Base-by-base conservation (phyloP, 805 yeast genomes). In the Kluyveromyces nonfermentans region DNA sequence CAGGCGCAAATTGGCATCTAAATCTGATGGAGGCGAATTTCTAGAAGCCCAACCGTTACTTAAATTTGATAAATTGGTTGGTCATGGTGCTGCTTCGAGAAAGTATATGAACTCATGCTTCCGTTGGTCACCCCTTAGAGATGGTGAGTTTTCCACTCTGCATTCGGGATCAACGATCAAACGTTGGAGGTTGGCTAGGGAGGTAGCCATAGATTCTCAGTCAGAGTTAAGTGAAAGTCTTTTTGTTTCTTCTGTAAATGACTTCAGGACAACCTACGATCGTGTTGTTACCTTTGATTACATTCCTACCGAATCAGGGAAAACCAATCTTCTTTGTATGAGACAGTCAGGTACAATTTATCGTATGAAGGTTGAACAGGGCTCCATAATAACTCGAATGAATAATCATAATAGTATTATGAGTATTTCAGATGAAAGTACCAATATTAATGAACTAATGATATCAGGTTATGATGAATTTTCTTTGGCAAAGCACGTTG, bases 301-400 rank as follows among this genome's bases (percentile, higher is more conserved):
- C 58, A 75, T 80, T n/a, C 78, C 81, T 1, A 54, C 55, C 39
- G 78, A 75, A 45, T 66, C 77, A 2, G 72, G 79, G 18, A 74
- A 77, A 1, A 73, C 84, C 7, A 78, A 82, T 52, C 71, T 85
- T 45, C 78, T 89, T 22, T 88, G 97, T 61, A 82, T 89, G 83
- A 70, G 96, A 50, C 94, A 86, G 54, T 84, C 95, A 1, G 97
- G 97, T 3, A 82, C 85, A 42, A 80, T 88, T 0, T 88, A 84
- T 62, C 71, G 82, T 46, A 85, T 85, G 89, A 75, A 82, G 0
- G 84, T 82, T 0, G 64, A 69, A 1, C 90, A 85, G 56, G 74
- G 83, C 40, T 79, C 79, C 28, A 77, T 78, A 32, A 70, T 79
- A 7, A 58, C 83, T 7, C 69, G 68, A 14, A 83, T 88, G 62